These are phyloP conservation scores for Tetrapisispora namnaoensis DNA, from an alignment of 805 yeast genomes.

Conservation along the genomic window DNA sequence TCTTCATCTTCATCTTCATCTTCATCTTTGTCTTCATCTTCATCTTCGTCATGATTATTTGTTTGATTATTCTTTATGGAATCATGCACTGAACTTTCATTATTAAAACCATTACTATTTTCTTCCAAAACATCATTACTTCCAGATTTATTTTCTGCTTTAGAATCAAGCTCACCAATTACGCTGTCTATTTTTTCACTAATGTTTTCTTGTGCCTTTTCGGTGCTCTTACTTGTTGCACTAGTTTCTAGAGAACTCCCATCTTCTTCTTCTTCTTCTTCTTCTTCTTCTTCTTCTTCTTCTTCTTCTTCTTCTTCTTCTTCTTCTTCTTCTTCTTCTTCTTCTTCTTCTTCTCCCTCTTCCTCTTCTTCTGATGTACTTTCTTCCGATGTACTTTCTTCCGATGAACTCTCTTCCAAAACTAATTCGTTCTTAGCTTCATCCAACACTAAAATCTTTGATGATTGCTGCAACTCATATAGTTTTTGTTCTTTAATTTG, in stretches of 20 bases:
- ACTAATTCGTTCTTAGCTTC: background rate
- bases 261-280: background rate
- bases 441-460: conserved; percentile 6
- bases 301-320: background rate
- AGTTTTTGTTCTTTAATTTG: conserved; percentile 17
- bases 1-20: conserved; percentile 3
- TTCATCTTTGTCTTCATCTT: background rate
- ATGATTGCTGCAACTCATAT: conserved; percentile 17
- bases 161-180: background rate
- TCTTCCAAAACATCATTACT: background rate
- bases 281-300: background rate
- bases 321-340: background rate
- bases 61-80: background rate
- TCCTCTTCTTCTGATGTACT: background rate
- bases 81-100: background rate
- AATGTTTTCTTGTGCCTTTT: background rate
- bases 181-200: conserved; percentile 1
- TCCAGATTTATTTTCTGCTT: background rate
- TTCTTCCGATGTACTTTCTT: background rate
- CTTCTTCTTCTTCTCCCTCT: background rate
- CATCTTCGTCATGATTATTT: background rate
- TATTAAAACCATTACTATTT: background rate
- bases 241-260: background rate
- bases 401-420: conserved; percentile 1
- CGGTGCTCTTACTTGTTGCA: background rate